These are phyloP conservation scores for Alternaria hordeiaustralica DNA, from an alignment of 2,329 filamentous ascomycete species.

Conservation along the genomic window DNA sequence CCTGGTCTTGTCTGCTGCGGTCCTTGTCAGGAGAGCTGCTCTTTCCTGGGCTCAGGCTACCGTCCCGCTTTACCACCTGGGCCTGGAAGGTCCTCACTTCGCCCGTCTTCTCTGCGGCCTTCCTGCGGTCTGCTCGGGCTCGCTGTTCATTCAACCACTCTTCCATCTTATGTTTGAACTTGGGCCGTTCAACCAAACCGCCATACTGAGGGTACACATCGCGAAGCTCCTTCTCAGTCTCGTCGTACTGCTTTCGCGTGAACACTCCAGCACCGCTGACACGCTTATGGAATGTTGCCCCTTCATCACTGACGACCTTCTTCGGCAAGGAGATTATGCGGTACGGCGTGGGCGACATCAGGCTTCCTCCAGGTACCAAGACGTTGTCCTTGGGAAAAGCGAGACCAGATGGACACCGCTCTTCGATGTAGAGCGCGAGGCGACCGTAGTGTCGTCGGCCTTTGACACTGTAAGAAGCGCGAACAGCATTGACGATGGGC, in stretches of 20 bases:
- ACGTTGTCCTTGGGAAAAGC: conserved; percentile 43
- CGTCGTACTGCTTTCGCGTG: conserved; percentile 31
- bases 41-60: not conserved
- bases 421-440: conserved; percentile 41
- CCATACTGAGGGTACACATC: conserved; percentile 40
- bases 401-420: conserved; percentile 32
- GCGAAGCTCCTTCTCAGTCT: conserved; percentile 38
- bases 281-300: not conserved
- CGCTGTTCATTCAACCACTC: conserved; percentile 39
- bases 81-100: conserved; percentile 13
- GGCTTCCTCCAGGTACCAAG: conserved; percentile 6
- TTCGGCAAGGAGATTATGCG: conserved; percentile 25
- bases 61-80: conserved; percentile 3
- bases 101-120: conserved; percentile 12
- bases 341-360: conserved; percentile 30
- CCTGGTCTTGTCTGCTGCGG: not conserved
- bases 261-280: conserved; percentile 4
- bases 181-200: conserved; percentile 39
- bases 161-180: conserved; percentile 33
- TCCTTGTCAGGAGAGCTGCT: not conserved
- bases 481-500: conserved; percentile 40
- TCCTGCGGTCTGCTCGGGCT: conserved; percentile 22
- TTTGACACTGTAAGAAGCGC: conserved; percentile 33
- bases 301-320: not conserved
- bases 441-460: conserved; percentile 41